A percentile compares a stretch with the other conserved stretches of the same genome.
Evolutionary conservation across 2,329 filamentous ascomycete genomes (phyloP).

Genomic region (Ascochyta fabae): DNA sequence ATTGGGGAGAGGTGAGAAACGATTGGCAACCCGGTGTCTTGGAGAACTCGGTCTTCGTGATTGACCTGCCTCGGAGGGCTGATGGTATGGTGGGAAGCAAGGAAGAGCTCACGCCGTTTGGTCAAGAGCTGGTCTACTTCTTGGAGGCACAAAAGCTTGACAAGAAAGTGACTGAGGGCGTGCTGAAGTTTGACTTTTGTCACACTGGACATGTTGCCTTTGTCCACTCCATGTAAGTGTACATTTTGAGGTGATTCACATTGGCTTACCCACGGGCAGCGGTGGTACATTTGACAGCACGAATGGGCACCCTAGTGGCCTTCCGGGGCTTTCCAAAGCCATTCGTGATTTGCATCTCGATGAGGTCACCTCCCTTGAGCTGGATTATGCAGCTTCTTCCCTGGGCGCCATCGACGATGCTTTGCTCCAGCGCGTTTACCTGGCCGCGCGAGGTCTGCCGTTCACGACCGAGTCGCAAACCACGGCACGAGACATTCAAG

Average conservation of each 20-base stretch:
- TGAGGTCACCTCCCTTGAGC: constrained; percentile 59
- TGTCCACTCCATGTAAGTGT: constrained; percentile 80
- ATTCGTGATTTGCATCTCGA: constrained; percentile 53
- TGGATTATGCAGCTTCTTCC: constrained; percentile 83
- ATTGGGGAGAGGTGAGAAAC: constrained; percentile 83
- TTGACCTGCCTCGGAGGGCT: constrained; percentile 76
- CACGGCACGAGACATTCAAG: constrained; percentile 9
- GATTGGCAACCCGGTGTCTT: constrained; percentile 45
- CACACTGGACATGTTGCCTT: constrained; percentile 76
- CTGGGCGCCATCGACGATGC: constrained; percentile 75
- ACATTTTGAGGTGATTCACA: too few species aligned
- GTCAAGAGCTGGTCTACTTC: constrained; percentile 73
- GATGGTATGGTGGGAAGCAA: constrained; percentile 31
- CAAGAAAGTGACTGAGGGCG: constrained; percentile 68
- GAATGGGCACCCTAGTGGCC: constrained; percentile 65
- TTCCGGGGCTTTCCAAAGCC: constrained; percentile 73
- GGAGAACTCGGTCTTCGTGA: constrained; percentile 75
- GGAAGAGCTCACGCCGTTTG: constrained; percentile 63
- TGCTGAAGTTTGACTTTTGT: constrained; percentile 82
- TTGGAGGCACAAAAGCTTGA: constrained; percentile 70
- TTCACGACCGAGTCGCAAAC: constrained; percentile 7
- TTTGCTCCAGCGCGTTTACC: constrained; percentile 67
- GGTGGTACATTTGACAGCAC: constrained; percentile 44
- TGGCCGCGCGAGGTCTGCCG: constrained; percentile 58
- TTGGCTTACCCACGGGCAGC: constrained; percentile 14